A percentile compares a stretch with the other conserved stretches of the same genome.
These are phyloP conservation scores for Entomophthora muscae DNA, from an alignment of 371 early-diverging fungal genomes.

Conservation along the genomic window DNA sequence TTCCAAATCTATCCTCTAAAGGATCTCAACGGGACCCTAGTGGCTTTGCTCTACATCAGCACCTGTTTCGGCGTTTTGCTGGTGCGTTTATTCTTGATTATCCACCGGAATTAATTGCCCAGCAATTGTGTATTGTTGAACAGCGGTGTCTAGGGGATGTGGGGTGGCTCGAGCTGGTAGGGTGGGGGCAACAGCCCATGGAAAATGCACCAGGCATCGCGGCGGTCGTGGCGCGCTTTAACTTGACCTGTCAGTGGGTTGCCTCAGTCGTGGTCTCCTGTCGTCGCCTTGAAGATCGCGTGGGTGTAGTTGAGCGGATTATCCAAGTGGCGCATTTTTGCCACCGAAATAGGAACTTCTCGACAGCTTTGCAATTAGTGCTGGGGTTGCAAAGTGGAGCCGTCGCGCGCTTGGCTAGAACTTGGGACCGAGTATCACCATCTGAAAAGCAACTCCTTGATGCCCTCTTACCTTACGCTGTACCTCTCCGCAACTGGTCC, in stretches of 20 bases:
- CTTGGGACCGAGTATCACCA: conserved; percentile 33
- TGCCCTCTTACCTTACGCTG: conserved; percentile 34
- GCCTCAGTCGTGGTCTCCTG: conserved; percentile 43
- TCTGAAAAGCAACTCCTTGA: conserved; percentile 28
- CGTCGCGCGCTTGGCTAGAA: conserved; percentile 33
- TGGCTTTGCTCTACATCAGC: conserved; percentile 9
- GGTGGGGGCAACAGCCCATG: conserved; percentile 23
- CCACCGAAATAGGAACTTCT: conserved; percentile 37
- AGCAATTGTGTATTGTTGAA: conserved; percentile 41
- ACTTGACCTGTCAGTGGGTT: conserved; percentile 46
- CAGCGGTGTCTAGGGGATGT: conserved; percentile 25
- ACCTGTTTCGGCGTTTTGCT: background rate
- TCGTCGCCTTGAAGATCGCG: conserved; percentile 27
- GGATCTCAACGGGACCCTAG: conserved; percentile 3
- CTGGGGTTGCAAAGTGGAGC: conserved; percentile 39
- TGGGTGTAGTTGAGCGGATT: conserved; percentile 44
- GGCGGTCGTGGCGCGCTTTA: conserved; percentile 44
- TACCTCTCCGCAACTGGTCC: conserved; percentile 36
- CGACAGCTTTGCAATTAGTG: conserved; percentile 37
- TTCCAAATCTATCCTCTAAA: conserved; percentile 12
- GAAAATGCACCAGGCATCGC: background rate
- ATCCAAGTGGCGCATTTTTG: conserved; percentile 56
- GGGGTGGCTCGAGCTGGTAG: conserved; percentile 42
- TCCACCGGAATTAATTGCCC: conserved; percentile 33
- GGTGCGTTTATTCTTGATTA: conserved; percentile 26